These are phyloP conservation scores for Colletotrichum brevisporum DNA, from an alignment of 2,329 filamentous ascomycete species.

Conservation along the genomic window DNA sequence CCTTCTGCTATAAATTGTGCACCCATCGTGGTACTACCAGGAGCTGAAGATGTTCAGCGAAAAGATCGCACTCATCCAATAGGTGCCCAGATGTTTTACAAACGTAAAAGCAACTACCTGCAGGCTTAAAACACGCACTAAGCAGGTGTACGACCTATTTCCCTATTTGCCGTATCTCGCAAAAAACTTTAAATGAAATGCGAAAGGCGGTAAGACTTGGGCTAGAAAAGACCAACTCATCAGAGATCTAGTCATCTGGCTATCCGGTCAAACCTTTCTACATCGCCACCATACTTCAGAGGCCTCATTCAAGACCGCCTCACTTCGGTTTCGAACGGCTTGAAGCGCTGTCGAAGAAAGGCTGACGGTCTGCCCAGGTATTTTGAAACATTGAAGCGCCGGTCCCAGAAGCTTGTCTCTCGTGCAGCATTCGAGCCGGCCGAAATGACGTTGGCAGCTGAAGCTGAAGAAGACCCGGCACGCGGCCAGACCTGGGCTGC, in stretches of 20 bases:
- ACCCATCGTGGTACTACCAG: too few relatives aligned
- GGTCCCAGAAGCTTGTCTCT: not conserved
- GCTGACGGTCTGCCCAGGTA: not conserved
- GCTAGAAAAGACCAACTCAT: not conserved
- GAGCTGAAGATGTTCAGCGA: too few relatives aligned
- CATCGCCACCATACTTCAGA: not conserved
- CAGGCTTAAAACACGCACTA: too few relatives aligned
- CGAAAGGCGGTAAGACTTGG: too few relatives aligned
- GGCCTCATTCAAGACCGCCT: not conserved
- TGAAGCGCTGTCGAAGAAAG: not conserved
- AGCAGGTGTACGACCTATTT: too few relatives aligned
- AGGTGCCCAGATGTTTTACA: too few relatives aligned
- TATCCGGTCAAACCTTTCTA: not conserved
- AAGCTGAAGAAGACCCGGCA: not conserved
- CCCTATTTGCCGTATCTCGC: too few relatives aligned
- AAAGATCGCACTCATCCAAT: too few relatives aligned
- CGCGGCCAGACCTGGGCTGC: not conserved
- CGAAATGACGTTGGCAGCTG: slow-evolving; percentile 9
- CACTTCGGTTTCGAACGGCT: not conserved
- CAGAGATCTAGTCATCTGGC: not conserved
- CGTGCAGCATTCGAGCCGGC: not conserved
- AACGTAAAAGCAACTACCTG: too few relatives aligned
- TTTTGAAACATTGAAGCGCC: not conserved
- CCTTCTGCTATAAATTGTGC: too few relatives aligned
- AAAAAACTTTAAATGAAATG: too few relatives aligned